Percentiles rank a stretch among this genome's conserved stretches.
Conservation (phyloP, 2,329 filamentous ascomycete genomes). For the Cladosporium sp. region DNA sequence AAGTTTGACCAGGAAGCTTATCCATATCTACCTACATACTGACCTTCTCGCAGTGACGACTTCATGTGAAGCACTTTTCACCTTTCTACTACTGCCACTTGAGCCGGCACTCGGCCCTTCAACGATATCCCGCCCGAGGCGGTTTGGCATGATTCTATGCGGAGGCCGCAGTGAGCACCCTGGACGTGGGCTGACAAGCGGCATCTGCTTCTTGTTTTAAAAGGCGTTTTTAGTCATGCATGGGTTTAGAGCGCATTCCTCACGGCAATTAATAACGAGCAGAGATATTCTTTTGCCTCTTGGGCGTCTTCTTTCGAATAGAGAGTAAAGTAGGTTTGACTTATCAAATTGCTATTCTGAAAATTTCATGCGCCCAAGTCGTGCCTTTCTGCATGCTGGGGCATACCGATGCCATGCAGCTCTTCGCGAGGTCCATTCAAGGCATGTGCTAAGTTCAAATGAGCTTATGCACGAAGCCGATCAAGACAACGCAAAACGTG, state of each 20-base stretch:
- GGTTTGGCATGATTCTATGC: neutral
- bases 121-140: conserved; percentile 2
- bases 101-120: neutral
- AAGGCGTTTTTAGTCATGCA: conserved; percentile 1
- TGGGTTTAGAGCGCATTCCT: conserved; percentile 11
- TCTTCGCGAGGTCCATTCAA: too few relatives aligned
- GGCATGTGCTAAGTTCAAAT: too few relatives aligned
- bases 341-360: neutral
- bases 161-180: neutral
- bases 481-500: too few relatives aligned
- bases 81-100: neutral
- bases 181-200: neutral
- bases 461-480: too few relatives aligned
- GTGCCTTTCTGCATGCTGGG: neutral
- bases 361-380: neutral
- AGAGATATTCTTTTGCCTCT: conserved; percentile 1
- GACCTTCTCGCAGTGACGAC: conserved; percentile 53
- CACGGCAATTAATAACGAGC: conserved; percentile 9
- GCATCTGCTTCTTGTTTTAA: conserved; percentile 1
- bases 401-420: too few relatives aligned
- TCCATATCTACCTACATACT: conserved; percentile 5
- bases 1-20: conserved; percentile 42
- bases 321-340: neutral
- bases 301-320: neutral
- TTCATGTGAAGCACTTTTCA: conserved; percentile 58